Evolutionary conservation across 257 asterid genomes (phyloP).

Genomic region (Linaria vulgaris): DNA sequence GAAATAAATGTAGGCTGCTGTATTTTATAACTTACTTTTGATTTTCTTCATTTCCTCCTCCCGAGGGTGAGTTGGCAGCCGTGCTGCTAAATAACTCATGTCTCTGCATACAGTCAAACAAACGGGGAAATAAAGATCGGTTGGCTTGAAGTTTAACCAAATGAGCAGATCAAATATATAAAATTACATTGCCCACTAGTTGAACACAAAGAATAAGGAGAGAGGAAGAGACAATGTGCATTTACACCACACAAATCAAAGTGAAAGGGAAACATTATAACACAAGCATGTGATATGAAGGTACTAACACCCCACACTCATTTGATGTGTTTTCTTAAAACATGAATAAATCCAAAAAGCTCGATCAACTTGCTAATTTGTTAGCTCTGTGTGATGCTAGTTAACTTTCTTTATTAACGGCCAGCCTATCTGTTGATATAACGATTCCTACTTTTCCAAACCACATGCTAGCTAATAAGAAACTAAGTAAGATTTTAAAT

Average conservation of each 20-base stretch:
- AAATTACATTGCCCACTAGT: neutral
- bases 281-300: neutral
- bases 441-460: too few species aligned
- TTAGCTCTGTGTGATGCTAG: too few species aligned
- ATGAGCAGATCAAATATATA: constrained; percentile 1
- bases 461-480: too few species aligned
- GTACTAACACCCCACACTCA: too few species aligned
- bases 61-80: constrained; percentile 32
- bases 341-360: too few species aligned
- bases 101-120: constrained; percentile 33
- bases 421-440: too few species aligned
- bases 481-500: too few species aligned
- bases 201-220: neutral
- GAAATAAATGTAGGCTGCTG: neutral
- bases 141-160: constrained; percentile 12
- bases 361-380: too few species aligned
- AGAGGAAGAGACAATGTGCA: neutral
- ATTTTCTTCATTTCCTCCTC: constrained; percentile 34
- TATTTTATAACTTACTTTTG: constrained; percentile 34
- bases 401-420: too few species aligned
- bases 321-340: too few species aligned
- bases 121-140: constrained; percentile 2
- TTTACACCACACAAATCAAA: constrained; percentile 1
- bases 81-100: constrained; percentile 43
- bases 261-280: neutral